phyloP scores from a whole-genome alignment of 306 rosid species.

The Prunus mongolica region DNA sequence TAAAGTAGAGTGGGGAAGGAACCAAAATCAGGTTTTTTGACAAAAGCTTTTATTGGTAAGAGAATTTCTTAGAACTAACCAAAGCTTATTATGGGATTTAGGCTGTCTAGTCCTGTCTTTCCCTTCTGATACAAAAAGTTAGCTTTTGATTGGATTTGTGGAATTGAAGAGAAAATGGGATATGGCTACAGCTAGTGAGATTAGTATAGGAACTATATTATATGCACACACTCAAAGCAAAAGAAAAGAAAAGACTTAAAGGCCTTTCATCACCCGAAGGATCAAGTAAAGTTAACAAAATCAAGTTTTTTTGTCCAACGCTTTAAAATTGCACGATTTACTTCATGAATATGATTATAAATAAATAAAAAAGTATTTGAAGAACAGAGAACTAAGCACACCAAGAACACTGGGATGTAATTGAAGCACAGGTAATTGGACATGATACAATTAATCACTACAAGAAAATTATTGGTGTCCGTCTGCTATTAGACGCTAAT shows the following conservation, averaged over 20 bases:
- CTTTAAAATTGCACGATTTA: neutral
- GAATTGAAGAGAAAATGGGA: conserved; percentile 12
- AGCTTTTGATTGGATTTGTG: conserved; percentile 16
- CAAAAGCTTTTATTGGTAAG: conserved; percentile 19
- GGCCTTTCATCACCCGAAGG: neutral
- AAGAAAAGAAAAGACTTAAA: too few species aligned
- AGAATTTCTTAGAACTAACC: conserved; percentile 15
- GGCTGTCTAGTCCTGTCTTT: conserved; percentile 10
- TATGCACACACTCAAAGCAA: too few species aligned
- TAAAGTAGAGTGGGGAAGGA: neutral
- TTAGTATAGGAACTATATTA: too few species aligned
- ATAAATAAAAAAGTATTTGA: too few species aligned
- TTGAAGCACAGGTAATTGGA: too few species aligned
- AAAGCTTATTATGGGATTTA: conserved; percentile 1
- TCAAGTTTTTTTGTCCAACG: neutral
- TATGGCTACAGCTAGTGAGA: neutral
- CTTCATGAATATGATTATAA: neutral
- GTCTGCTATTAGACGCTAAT: too few species aligned
- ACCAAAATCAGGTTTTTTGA: conserved; percentile 15
- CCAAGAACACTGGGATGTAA: too few species aligned
- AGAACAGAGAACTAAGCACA: too few species aligned
- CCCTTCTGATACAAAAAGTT: neutral
- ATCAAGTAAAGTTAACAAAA: neutral
- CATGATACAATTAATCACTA: too few species aligned
- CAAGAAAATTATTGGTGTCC: too few species aligned